A percentile compares a stretch with the other conserved stretches of the same genome.
Evolutionary conservation across 2,329 filamentous ascomycete species (phyloP).

Genomic region (Didymella arachidicola): DNA sequence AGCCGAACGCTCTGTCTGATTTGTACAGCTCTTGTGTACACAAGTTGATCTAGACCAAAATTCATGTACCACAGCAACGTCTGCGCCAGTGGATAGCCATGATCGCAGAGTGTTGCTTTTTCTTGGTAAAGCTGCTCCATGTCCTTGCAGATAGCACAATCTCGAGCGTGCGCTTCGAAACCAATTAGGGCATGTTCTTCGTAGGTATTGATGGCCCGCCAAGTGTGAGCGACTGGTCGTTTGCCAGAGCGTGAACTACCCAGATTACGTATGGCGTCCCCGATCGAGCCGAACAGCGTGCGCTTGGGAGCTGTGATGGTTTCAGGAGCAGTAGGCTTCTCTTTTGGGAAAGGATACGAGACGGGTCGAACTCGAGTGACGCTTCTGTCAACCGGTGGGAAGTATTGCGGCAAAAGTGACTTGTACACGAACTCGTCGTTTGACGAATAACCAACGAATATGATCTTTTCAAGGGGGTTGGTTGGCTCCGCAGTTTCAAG

Average conservation of each 20-base stretch:
- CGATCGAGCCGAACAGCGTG: slow-evolving; percentile 31
- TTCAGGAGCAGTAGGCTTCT: background rate
- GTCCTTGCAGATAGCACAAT: slow-evolving; percentile 33
- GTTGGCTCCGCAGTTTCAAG: slow-evolving; percentile 34
- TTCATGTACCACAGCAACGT: slow-evolving; percentile 31
- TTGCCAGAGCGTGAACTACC: slow-evolving; percentile 22
- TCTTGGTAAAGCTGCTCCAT: slow-evolving; percentile 32
- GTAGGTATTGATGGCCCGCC: slow-evolving; percentile 24
- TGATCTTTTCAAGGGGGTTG: slow-evolving; percentile 39
- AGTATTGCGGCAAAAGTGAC: slow-evolving; percentile 42
- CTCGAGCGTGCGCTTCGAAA: slow-evolving; percentile 41
- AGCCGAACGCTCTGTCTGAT: slow-evolving; percentile 22
- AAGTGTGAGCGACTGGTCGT: slow-evolving; percentile 20
- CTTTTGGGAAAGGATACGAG: background rate
- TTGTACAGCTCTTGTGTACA: slow-evolving; percentile 31
- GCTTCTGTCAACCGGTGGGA: slow-evolving; percentile 35
- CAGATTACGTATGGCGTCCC: slow-evolving; percentile 35
- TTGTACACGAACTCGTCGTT: slow-evolving; percentile 46
- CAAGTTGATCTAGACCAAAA: slow-evolving; percentile 30
- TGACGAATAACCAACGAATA: slow-evolving; percentile 41
- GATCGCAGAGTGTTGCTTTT: slow-evolving; percentile 29
- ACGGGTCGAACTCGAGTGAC: slow-evolving; percentile 21
- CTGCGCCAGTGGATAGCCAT: slow-evolving; percentile 35
- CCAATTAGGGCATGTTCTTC: slow-evolving; percentile 33
- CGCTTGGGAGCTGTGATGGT: slow-evolving; percentile 20